phyloP scores from a whole-genome alignment of 2,329 filamentous ascomycete genomes.

The Fusarium newnesense region DNA sequence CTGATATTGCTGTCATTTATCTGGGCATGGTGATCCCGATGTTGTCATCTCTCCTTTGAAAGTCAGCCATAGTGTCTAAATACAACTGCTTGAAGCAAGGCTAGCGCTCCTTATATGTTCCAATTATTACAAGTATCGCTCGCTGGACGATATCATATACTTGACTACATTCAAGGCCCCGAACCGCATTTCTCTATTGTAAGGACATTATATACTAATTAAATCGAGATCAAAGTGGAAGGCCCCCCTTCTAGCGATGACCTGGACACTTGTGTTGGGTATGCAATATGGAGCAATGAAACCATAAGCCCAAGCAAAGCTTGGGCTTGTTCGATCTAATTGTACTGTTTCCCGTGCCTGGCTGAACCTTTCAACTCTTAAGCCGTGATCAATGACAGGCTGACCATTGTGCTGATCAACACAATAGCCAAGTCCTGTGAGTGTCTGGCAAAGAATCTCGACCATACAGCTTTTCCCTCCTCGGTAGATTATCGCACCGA shows the following conservation, averaged over 20 bases:
- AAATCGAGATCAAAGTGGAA: not conserved
- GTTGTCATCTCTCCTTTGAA: not conserved
- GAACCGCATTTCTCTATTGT: conserved; percentile 4
- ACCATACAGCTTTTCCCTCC: not conserved
- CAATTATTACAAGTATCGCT: not conserved
- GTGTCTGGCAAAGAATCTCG: not conserved
- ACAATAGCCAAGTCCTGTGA: not conserved
- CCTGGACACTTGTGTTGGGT: not conserved
- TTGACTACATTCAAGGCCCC: not conserved
- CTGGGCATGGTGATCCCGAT: not conserved
- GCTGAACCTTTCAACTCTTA: conserved; percentile 6
- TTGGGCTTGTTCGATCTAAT: not conserved
- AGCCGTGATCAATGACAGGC: conserved; percentile 2
- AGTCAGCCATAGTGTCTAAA: not conserved
- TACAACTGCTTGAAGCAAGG: not conserved
- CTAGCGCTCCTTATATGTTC: not conserved
- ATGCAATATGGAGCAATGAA: conserved; percentile 3
- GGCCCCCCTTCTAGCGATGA: not conserved
- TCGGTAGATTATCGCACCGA: not conserved
- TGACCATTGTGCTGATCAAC: not conserved
- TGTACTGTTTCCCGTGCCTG: conserved; percentile 17
- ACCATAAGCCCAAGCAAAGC: not conserved
- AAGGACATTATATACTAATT: conserved; percentile 24
- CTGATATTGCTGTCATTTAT: not conserved
- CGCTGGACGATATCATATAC: not conserved